Conservation (phyloP, 2,329 filamentous ascomycete genomes). For the Leptodontidium sp. region DNA sequence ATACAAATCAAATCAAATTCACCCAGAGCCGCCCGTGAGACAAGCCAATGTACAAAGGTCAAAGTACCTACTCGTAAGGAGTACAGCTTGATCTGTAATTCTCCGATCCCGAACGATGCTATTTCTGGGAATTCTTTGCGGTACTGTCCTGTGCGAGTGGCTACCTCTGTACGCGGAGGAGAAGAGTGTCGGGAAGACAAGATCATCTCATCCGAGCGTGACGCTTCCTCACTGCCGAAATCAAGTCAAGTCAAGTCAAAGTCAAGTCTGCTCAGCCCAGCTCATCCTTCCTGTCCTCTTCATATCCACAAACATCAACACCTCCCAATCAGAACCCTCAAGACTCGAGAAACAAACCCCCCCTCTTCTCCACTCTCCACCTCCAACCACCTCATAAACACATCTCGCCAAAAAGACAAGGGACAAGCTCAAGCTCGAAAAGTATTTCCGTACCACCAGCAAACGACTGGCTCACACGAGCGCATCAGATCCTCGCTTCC, state of each 20-base stretch:
- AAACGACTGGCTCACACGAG: conserved; percentile 11
- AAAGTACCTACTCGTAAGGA: no score
- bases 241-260: no score
- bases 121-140: background rate
- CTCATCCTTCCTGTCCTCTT: background rate
- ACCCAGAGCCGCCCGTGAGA: background rate
- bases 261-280: no score
- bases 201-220: conserved; percentile 22
- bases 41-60: background rate
- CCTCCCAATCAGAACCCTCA: background rate
- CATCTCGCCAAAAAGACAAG: background rate
- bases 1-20: background rate
- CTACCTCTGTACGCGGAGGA: no score
- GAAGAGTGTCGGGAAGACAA: no score
- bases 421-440: background rate
- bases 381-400: background rate
- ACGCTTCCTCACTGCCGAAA: conserved; percentile 3
- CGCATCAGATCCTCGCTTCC: conserved; percentile 8
- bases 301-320: background rate
- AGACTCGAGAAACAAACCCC: background rate
- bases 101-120: background rate
- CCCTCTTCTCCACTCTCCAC: background rate
- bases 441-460: conserved; percentile 2
- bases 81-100: conserved; percentile 9
- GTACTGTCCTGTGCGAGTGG: no score